These are phyloP conservation scores for Hemileia vastatrix DNA, from an alignment of 1,284 basidiomycete species.

Conservation along the genomic window DNA sequence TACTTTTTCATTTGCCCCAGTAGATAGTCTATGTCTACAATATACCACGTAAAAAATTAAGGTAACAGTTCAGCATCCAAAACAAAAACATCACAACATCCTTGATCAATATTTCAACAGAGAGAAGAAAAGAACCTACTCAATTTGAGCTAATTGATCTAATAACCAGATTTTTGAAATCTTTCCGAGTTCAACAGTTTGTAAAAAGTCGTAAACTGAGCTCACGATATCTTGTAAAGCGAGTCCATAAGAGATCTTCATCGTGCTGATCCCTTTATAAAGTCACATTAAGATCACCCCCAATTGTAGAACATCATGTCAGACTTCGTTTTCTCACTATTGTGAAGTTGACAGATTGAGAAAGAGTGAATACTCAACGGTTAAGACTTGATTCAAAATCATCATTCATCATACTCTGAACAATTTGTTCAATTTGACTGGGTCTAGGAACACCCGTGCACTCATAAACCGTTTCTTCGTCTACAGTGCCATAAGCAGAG, in stretches of 20 bases:
- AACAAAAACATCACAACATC: neutral
- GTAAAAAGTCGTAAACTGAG: constrained; percentile 82
- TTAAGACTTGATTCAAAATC: constrained; percentile 89
- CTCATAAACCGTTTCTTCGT: constrained; percentile 86
- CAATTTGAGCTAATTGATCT: constrained; percentile 77
- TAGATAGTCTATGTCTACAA: constrained; percentile 75
- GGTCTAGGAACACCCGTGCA: constrained; percentile 97
- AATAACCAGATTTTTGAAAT: constrained; percentile 81
- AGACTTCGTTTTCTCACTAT: neutral
- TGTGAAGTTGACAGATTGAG: neutral
- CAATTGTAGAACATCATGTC: neutral
- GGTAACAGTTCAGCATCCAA: neutral
- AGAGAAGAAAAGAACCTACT: constrained; percentile 53
- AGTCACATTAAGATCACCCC: neutral
- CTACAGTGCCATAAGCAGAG: constrained; percentile 79
- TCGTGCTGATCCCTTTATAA: constrained; percentile 62
- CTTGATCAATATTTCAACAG: neutral
- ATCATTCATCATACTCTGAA: constrained; percentile 90
- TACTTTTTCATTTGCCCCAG: constrained; percentile 87
- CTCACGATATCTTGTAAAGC: constrained; percentile 91
- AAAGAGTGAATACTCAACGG: constrained; percentile 51
- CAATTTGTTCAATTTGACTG: constrained; percentile 79
- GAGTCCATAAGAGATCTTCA: constrained; percentile 85
- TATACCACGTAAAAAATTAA: too few relatives aligned
- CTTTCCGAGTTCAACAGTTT: constrained; percentile 72